Evolutionary conservation across 2,329 filamentous ascomycete genomes (phyloP).

Genomic region (Colletotrichum theobromicola): DNA sequence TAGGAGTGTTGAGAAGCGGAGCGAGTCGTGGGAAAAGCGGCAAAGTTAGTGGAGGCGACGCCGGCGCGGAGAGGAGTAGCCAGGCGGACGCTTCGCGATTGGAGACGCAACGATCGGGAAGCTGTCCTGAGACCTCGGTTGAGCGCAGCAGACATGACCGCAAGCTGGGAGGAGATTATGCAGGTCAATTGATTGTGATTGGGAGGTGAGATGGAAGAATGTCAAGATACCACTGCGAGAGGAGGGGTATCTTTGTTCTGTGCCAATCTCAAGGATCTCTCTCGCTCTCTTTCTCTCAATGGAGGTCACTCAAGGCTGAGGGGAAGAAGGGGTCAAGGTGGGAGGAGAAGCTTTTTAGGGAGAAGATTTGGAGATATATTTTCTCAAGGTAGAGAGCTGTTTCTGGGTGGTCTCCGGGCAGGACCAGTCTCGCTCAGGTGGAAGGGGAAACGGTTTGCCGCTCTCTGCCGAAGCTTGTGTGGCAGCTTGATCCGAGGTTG

Average conservation of each 20-base stretch:
- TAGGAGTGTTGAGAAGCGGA: constrained; percentile 39
- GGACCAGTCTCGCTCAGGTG: constrained; percentile 7
- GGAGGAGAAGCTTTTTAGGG: background rate
- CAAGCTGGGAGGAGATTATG: background rate
- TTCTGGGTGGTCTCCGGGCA: background rate
- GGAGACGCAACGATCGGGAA: constrained; percentile 58
- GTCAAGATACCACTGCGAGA: background rate
- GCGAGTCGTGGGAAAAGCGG: constrained; percentile 32
- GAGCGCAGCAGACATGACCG: constrained; percentile 55
- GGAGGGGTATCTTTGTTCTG: background rate
- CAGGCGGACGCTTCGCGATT: constrained; percentile 41
- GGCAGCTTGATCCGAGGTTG: constrained; percentile 25
- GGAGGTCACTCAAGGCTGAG: background rate
- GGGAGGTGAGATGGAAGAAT: background rate
- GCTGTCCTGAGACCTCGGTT: constrained; percentile 59
- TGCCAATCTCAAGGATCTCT: background rate
- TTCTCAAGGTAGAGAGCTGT: background rate
- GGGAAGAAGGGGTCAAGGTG: background rate
- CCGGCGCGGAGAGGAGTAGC: constrained; percentile 39
- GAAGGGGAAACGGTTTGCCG: constrained; percentile 18
- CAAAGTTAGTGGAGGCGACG: constrained; percentile 37
- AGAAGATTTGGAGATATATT: background rate
- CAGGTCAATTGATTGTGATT: constrained; percentile 18
- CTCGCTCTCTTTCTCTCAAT: background rate
- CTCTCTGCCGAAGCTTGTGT: constrained; percentile 21